Percentiles rank a stretch among this genome's conserved stretches.
Conservation (phyloP, 257 asterid genomes). For the Nemophila menziesii region DNA sequence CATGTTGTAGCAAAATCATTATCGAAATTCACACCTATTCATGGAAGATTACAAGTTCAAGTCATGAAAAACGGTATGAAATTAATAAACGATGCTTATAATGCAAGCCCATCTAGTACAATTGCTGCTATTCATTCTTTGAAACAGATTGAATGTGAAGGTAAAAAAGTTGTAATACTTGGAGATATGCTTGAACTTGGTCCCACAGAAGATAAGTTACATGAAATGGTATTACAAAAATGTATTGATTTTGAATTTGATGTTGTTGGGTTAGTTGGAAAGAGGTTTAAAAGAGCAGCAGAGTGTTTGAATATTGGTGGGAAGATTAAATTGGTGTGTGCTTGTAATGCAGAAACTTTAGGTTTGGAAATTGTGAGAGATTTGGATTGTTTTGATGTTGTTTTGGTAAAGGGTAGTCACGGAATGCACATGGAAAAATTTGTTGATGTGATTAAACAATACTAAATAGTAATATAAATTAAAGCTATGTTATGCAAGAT, state of each 20-base stretch:
- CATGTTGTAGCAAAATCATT: constrained; percentile 17
- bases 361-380: constrained; percentile 2
- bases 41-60: constrained; percentile 18
- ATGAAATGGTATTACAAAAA: constrained; percentile 16
- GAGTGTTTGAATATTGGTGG: constrained; percentile 6
- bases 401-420: constrained; percentile 28
- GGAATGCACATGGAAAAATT: constrained; percentile 27
- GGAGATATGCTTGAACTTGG: constrained; percentile 42
- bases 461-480: too few species aligned
- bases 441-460: constrained; percentile 11
- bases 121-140: constrained; percentile 21
- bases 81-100: constrained; percentile 22
- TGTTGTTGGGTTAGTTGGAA: constrained; percentile 19
- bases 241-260: constrained; percentile 13
- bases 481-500: too few species aligned
- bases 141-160: constrained; percentile 15
- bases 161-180: constrained; percentile 29
- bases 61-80: constrained; percentile 17
- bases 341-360: constrained; percentile 1
- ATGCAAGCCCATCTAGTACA: constrained; percentile 25
- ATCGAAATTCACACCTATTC: constrained; percentile 15
- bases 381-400: constrained; percentile 14
- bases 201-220: constrained; percentile 19
- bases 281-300: constrained; percentile 20
- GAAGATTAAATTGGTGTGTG: constrained; percentile 8